Evolutionary conservation across 345 rosid genomes (phyloP).

Genomic region (Rhodamnia argentea): DNA sequence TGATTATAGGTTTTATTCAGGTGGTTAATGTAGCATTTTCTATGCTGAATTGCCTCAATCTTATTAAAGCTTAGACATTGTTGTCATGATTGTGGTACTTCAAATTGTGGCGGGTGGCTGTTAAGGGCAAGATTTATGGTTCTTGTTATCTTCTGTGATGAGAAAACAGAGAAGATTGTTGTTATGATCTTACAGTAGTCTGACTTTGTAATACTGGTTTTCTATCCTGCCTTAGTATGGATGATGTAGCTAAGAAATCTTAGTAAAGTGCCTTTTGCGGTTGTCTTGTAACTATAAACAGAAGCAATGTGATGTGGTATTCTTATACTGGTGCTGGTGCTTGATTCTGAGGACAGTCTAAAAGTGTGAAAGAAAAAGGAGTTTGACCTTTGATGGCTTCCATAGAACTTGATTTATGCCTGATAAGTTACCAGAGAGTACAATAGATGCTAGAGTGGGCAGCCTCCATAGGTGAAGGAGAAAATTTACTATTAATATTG

Average conservation of each 20-base stretch:
- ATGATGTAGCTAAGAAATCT: not conserved
- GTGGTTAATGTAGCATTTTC: not conserved
- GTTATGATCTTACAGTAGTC: not conserved
- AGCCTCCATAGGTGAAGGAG: not conserved
- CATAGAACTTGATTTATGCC: not conserved
- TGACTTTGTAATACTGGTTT: not conserved
- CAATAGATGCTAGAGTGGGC: not conserved
- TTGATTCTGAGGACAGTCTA: not conserved
- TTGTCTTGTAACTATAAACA: not conserved
- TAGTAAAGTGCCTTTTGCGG: not conserved
- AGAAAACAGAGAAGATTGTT: not conserved
- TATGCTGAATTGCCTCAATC: not conserved
- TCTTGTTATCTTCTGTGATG: not conserved
- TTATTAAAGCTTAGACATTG: not conserved
- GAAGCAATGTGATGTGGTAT: not conserved
- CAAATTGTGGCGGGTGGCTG: not conserved
- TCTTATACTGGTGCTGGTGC: not conserved
- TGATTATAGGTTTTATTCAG: not conserved
- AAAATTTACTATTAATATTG: not conserved
- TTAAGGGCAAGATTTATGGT: not conserved
- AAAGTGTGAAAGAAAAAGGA: not conserved
- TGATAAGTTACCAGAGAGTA: not conserved
- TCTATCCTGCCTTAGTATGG: not conserved
- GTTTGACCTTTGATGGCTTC: not conserved
- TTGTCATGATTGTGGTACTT: not conserved